Evolutionary conservation across 352 stramenopile species (phyloP).

Genomic region (Phytopythium delawarense): DNA sequence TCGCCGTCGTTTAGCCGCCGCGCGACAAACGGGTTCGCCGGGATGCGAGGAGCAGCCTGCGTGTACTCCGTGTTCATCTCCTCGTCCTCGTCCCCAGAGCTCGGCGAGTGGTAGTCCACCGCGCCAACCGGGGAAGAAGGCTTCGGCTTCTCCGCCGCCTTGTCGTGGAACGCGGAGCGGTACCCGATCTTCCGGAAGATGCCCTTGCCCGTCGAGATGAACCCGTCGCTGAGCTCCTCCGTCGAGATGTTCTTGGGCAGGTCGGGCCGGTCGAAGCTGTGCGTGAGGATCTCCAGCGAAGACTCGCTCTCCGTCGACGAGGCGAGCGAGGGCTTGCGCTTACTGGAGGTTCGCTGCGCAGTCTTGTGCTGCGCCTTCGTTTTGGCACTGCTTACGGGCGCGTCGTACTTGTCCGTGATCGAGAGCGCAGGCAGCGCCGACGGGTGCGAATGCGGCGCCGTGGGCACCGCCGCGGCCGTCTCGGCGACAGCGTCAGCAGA

Average conservation of each 20-base stretch:
- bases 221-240: slow-evolving; percentile 63
- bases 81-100: slow-evolving; percentile 30
- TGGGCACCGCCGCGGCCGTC: slow-evolving; percentile 17
- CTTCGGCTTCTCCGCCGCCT: slow-evolving; percentile 27
- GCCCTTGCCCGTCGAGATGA: slow-evolving; percentile 84
- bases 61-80: slow-evolving; percentile 66
- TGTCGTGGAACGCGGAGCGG: slow-evolving; percentile 40
- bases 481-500: slow-evolving; percentile 25
- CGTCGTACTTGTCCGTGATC: slow-evolving; percentile 32
- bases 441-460: slow-evolving; percentile 14
- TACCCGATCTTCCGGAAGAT: slow-evolving; percentile 84
- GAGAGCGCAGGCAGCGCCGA: slow-evolving; percentile 19
- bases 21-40: slow-evolving; percentile 79
- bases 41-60: slow-evolving; percentile 68
- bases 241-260: slow-evolving; percentile 44
- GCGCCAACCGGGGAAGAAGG: slow-evolving; percentile 24
- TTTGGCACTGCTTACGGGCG: slow-evolving; percentile 3
- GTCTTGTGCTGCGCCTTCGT: background rate
- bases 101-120: slow-evolving; percentile 25
- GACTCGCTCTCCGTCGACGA: slow-evolving; percentile 48
- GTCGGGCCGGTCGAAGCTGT: slow-evolving; percentile 41
- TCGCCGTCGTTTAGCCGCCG: slow-evolving; percentile 77
- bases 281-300: slow-evolving; percentile 35
- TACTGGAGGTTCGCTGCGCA: slow-evolving; percentile 17
- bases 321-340: slow-evolving; percentile 47